phyloP scores from a whole-genome alignment of 495 filamentous ascomycete genomes.

The Stereocaulon alpinum region DNA sequence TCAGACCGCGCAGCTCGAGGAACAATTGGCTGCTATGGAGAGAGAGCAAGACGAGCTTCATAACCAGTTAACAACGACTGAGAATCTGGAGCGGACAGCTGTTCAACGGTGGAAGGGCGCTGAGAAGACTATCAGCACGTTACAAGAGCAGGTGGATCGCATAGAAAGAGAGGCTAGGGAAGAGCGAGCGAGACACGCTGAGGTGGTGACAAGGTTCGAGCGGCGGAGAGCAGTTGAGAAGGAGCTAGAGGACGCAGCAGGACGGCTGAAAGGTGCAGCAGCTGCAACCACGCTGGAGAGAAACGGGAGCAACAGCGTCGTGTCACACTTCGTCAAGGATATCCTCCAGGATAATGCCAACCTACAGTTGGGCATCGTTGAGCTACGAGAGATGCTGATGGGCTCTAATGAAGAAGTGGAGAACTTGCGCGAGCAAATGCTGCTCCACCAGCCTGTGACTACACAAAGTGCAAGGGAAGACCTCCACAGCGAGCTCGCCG shows the following conservation, averaged over 20 bases:
- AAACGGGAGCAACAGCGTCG: slow-evolving; percentile 52
- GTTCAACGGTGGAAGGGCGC: slow-evolving; percentile 74
- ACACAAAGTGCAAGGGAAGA: slow-evolving; percentile 31
- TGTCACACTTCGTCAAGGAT: slow-evolving; percentile 90
- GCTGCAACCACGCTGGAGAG: slow-evolving; percentile 51
- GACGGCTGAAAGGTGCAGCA: slow-evolving; percentile 68
- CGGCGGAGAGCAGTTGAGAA: slow-evolving; percentile 61
- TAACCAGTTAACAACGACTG: slow-evolving; percentile 48
- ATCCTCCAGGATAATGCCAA: slow-evolving; percentile 93
- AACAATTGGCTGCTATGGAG: slow-evolving; percentile 66
- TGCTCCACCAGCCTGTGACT: slow-evolving; percentile 60
- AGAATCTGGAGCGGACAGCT: slow-evolving; percentile 64
- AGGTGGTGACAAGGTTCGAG: slow-evolving; percentile 72
- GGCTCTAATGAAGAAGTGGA: slow-evolving; percentile 93
- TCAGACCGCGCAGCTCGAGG: slow-evolving; percentile 66
- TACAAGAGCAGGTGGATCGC: slow-evolving; percentile 78
- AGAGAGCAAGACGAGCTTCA: slow-evolving; percentile 67
- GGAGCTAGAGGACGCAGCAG: slow-evolving; percentile 65
- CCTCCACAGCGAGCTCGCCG: slow-evolving; percentile 59
- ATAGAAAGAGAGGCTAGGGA: slow-evolving; percentile 79
- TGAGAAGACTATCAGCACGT: slow-evolving; percentile 56
- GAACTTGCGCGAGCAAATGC: slow-evolving; percentile 70
- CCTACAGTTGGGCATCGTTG: slow-evolving; percentile 78
- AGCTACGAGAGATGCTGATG: slow-evolving; percentile 81
- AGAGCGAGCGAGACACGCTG: slow-evolving; percentile 72